Base-by-base conservation (phyloP, 768 basidiomycete species). In the Tulasnella sp. region DNA sequence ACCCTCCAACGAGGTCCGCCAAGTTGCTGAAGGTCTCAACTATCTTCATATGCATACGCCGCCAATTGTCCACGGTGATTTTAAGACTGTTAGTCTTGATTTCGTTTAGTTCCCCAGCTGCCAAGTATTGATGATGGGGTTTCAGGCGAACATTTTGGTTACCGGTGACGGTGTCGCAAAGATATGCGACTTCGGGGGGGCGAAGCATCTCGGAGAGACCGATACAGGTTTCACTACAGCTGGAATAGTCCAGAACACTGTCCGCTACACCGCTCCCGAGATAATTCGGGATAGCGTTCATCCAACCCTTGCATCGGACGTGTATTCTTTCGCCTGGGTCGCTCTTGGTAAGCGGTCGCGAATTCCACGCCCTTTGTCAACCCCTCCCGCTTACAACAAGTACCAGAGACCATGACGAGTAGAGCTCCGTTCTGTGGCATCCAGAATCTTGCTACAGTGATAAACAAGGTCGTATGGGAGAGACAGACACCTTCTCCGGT, bases 1-100 rank as follows among this genome's bases (percentile, higher is more conserved):
- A 11, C 55, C 32, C 42, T 18, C 5, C 35, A 2, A 35, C 35
- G 26, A 79, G 78, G 35, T 80, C 18, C 44, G 70, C 32, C 73
- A 72, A 9, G 70, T 77, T n/a, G 78, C 78, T 16, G 74, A 75
- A 32, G 80, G 80, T 13, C 75, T 80, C 6, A 10, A 55, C 9
- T 79, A 80, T 77, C 39, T 80, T 9, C 80, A 80, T 42, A 70
- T 10, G 23, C 77, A 57, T 16, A 23, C 6, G 26, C 73, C 74
- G 26, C 69, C 80, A 20, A 42, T 80, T 11, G 80, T 80, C 16
- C 80, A 80, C 67, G 80, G 80, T 29, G 80, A 79, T 48, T 48
- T 80, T 15, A 79, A 79, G 75, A 57, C 73, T 5, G 80, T 80
- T 2, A 35, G 80, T 79, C 26, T 5, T 5, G 35, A 35, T 35